Evolutionary conservation across 805 yeast species (phyloP).

Genomic region (Lipomyces spencermartinsiae): DNA sequence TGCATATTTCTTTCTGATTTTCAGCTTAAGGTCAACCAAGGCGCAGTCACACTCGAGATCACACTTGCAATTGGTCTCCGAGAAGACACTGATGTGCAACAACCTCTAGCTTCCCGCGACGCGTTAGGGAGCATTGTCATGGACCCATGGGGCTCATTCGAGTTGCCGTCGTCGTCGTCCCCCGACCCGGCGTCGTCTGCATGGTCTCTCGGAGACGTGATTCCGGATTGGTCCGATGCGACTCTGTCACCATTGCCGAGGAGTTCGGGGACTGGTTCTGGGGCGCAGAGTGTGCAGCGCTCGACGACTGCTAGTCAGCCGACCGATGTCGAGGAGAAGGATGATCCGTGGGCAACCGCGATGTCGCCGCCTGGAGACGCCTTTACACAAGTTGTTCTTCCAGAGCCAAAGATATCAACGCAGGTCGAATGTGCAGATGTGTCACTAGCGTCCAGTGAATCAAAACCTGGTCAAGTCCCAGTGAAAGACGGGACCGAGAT

Average conservation of each 20-base stretch:
- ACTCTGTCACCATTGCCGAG: background rate
- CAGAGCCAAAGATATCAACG: background rate
- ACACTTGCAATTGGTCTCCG: background rate
- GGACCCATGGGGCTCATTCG: constrained; percentile 35
- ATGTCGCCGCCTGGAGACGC: constrained; percentile 19
- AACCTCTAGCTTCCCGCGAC: background rate
- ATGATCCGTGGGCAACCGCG: constrained; percentile 39
- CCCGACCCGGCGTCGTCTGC: constrained; percentile 12
- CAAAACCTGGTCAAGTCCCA: background rate
- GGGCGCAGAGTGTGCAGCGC: background rate
- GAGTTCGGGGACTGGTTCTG: background rate
- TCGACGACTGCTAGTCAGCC: background rate
- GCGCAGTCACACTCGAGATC: background rate
- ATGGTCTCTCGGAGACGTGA: constrained; percentile 28
- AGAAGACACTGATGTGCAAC: background rate
- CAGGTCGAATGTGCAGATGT: background rate
- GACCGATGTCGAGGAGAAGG: constrained; percentile 20
- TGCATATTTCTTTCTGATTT: background rate
- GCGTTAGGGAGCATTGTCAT: constrained; percentile 5
- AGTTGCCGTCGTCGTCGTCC: constrained; percentile 10
- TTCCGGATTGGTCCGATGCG: constrained; percentile 32
- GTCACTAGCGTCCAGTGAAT: background rate
- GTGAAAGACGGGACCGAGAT: background rate
- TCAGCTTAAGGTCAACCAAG: background rate
- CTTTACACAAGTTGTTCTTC: background rate